Base-by-base conservation (phyloP, 768 basidiomycete genomes). In the Russula ochroleuca region DNA sequence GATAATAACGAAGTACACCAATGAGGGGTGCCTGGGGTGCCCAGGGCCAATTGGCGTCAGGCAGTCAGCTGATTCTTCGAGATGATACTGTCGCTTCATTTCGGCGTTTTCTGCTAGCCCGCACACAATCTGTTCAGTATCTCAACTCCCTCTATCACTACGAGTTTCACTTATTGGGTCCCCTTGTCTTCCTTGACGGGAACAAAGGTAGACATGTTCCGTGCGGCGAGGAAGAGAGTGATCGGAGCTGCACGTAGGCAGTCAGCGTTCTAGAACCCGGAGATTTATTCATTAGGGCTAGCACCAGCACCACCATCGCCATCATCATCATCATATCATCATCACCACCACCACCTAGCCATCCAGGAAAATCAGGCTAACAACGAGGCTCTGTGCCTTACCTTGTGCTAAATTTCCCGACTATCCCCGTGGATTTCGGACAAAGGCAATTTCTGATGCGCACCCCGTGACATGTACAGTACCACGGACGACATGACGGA, bases 31-130 rank as follows among this genome's bases (percentile, higher is more conserved):
- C 52, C 52, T 11, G 35, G 35, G 35, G 35, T 35, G 35, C 35
- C 35, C 35, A 35, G 35, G 35, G 35, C 7, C 35, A 35, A 3
- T 10, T 10, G 8, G 35, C 35, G 35, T 5, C 14, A 17, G 57
- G 62, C 51, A 8, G 57, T 59, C 17, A 37, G 25, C 41, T 47
- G 50, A 52, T 31, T 59, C 25, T 56, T n/a, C 19, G 41, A 25
- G 21, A 52, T 43, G 41, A 37, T 9, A 23, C 28, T 5, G 28
- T 28, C 2, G 19, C 5, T 37, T 11, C 15, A 57, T 31, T 5
- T 57, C 40, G 38, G 31, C 62, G 48, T 57, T 14, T 5, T 41
- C 25, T 61, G 43, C 9, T 21, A 8, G 33, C 21, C 21, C 10
- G 31, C 23, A 7, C 25, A 28, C 21, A 19, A 41, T 58, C 50